Percentiles rank a stretch among this genome's conserved stretches.
phyloP scores from a whole-genome alignment of 257 asterid genomes.

The Solanum rostratum region DNA sequence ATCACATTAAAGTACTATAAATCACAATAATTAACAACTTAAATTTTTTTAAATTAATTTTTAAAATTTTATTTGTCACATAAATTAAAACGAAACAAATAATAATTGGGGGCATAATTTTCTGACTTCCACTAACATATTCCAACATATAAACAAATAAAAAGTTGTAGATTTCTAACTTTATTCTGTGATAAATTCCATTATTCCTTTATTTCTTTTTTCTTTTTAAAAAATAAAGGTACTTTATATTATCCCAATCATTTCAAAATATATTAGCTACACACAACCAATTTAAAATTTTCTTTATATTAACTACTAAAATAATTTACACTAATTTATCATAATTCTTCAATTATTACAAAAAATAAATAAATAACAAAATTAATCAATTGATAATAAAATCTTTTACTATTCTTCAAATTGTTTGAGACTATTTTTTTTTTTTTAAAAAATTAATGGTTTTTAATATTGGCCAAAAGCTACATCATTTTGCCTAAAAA shows the following conservation, averaged over 20 bases:
- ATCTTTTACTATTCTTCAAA: neutral
- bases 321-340: neutral
- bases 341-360: conserved; percentile 38
- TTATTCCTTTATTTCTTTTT: conserved; percentile 34
- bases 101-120: conserved; percentile 6
- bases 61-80: no score
- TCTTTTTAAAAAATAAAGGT: neutral
- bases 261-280: conserved; percentile 22
- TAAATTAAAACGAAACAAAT: no score
- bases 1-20: no score
- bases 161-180: conserved; percentile 47
- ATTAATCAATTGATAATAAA: neutral
- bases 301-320: conserved; percentile 7
- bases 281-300: conserved; percentile 12
- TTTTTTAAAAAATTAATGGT: neutral
- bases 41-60: no score
- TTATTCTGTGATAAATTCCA: conserved; percentile 36
- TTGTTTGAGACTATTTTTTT: neutral
- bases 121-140: conserved; percentile 78
- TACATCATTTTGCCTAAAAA: conserved; percentile 23
- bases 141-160: conserved; percentile 51
- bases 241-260: neutral
- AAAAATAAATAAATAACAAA: neutral
- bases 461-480: conserved; percentile 32
- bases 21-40: no score